Base-by-base conservation (phyloP, 495 filamentous ascomycete species). In the Tetracladium marchalianum region DNA sequence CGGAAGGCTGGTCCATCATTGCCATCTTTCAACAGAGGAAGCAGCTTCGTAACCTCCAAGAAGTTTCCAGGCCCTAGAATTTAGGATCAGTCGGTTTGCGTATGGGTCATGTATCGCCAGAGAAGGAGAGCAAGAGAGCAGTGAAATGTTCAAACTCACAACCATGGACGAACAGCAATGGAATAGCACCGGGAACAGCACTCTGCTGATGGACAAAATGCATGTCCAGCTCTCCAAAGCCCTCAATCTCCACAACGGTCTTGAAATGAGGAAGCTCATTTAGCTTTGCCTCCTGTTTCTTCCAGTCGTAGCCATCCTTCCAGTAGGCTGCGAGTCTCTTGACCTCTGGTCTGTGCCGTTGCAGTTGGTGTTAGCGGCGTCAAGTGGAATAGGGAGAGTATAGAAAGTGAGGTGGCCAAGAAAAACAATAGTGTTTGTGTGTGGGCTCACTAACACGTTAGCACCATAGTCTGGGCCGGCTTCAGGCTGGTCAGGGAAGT, bases 31-130 rank as follows among this genome's bases (percentile, higher is more conserved):
- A 85, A 62, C 6, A 76, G 61, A 5, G 77, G 73, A 1, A 86
- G 64, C 33, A 86, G 62, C 51, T 81, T 80, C 16, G 63, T 67
- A 1, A 75, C 78, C 61, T 85, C 81, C 43, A 83, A 50, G 60
- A 84, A 84, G 40, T 65, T 77, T 1, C 82, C 81, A 2, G 80
- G 80, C 78, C 76, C 35, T n/a, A 11, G 18, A 17, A 41, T 12
- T 41, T 5, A 24, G 17, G 22, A 24, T 41, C 38, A 41, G 18
- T 22, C 11, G 10, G n/a, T 72, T 57, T 1, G 24, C 18, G 22
- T 27, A 3, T 3, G 22, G 22, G 22, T 27, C 22, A 3, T 27
- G 22, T 27, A 3, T 7, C 3, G 7, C 3, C 22, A 27, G 7
- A 27, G 22, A 27, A n/a, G n/a, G n/a, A n/a, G n/a, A n/a, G n/a